Percentiles rank a stretch among this genome's conserved stretches.
These are phyloP conservation scores for Colletotrichum sp. DNA, from an alignment of 2,329 filamentous ascomycete species.

Conservation along the genomic window DNA sequence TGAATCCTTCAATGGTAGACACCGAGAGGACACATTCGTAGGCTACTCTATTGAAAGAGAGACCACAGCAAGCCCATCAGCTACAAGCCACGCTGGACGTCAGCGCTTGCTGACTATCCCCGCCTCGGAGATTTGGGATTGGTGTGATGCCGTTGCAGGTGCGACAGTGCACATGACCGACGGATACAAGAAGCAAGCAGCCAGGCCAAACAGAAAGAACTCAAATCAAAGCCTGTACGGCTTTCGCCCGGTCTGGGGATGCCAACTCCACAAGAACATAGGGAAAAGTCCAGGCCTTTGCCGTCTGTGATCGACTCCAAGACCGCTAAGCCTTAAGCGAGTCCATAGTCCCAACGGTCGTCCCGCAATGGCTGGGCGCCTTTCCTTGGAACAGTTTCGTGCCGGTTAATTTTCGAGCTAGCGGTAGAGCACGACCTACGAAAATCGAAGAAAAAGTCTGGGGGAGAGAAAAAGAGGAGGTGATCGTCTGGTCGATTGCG, in stretches of 20 bases:
- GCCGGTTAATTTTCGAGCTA: slow-evolving; percentile 14
- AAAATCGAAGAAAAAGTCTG: not conserved
- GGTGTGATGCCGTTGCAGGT: not conserved
- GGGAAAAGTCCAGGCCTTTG: not conserved
- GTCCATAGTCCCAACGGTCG: not conserved
- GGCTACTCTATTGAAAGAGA: not conserved
- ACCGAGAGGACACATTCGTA: not conserved
- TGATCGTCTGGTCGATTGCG: not conserved
- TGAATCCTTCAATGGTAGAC: not conserved
- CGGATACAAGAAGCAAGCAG: not conserved
- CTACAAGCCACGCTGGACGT: not conserved
- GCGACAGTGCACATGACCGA: not conserved
- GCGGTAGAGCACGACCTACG: not conserved
- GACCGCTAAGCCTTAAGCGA: not conserved
- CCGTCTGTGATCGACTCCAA: not conserved
- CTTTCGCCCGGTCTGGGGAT: not conserved
- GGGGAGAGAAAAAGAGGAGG: not conserved
- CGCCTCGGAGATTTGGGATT: not conserved
- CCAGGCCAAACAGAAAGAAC: not conserved
- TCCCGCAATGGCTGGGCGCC: not conserved
- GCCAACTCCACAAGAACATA: not conserved
- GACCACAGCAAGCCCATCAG: not conserved
- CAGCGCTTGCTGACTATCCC: not conserved
- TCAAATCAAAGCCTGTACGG: not conserved
- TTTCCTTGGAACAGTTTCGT: not conserved